These are phyloP conservation scores for Polyporus tsugae DNA, from an alignment of 1,284 basidiomycete species.

Conservation along the genomic window DNA sequence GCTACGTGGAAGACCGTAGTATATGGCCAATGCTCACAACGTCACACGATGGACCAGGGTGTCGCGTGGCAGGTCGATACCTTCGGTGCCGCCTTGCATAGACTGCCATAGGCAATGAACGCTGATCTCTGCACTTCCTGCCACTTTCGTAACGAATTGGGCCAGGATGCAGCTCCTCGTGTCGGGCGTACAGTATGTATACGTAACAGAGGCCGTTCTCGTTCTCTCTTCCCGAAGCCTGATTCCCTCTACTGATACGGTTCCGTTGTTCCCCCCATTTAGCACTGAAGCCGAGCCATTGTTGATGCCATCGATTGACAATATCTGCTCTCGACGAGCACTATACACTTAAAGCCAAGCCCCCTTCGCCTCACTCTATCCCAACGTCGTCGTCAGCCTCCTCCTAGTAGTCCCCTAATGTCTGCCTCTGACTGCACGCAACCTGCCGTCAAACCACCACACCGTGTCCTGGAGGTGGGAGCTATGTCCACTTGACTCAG, in stretches of 20 bases:
- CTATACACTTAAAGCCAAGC: background rate
- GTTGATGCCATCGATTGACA: background rate
- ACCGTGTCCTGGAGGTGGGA: background rate
- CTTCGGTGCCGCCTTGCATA: too few species aligned
- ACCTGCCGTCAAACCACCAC: background rate
- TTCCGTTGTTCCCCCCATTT: background rate
- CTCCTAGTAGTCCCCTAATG: background rate
- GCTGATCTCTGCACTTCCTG: too few species aligned
- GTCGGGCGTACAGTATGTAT: too few species aligned
- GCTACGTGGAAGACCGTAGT: too few species aligned
- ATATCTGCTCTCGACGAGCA: background rate
- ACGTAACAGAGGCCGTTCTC: background rate
- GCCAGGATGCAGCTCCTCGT: background rate
- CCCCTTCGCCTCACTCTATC: background rate
- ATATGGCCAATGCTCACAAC: too few species aligned
- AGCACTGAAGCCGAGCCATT: background rate
- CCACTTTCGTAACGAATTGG: too few species aligned
- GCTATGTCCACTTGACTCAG: background rate
- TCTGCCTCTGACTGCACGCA: background rate
- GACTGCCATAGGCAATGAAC: too few species aligned
- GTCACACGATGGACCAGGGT: too few species aligned
- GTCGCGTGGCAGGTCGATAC: too few species aligned
- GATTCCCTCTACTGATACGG: background rate
- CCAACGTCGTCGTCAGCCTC: background rate
- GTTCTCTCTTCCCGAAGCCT: background rate